Conservation (phyloP, 2,329 filamentous ascomycete species). For the Zasmidium citrigriseum region DNA sequence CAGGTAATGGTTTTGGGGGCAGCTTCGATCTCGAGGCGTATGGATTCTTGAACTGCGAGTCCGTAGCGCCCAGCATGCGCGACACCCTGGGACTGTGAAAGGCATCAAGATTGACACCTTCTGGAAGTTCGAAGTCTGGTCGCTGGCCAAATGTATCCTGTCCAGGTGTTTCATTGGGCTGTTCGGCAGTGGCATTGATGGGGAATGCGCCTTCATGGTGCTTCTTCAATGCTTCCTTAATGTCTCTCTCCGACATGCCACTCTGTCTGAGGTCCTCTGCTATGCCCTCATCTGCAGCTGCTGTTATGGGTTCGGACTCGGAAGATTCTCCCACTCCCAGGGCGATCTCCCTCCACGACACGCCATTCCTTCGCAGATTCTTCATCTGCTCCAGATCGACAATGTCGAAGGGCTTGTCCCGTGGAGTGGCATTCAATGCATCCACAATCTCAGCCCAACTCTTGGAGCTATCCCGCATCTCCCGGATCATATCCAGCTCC, state of each 20-base stretch:
- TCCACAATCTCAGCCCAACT: constrained; percentile 1
- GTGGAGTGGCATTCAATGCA: neutral
- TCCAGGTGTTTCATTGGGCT: constrained; percentile 38
- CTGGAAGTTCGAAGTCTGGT: constrained; percentile 49
- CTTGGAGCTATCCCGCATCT: constrained; percentile 1
- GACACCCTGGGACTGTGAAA: constrained; percentile 64
- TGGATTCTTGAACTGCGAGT: constrained; percentile 39
- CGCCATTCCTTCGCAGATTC: constrained; percentile 2
- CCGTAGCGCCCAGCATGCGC: constrained; percentile 49
- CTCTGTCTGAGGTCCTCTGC: neutral
- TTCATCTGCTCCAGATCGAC: neutral
- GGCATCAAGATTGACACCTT: constrained; percentile 61
- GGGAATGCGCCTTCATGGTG: constrained; percentile 44
- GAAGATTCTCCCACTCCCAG: neutral
- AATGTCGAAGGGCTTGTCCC: neutral
- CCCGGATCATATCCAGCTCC: neutral
- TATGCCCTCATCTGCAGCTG: neutral
- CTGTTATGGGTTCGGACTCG: neutral
- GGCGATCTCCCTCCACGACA: neutral
- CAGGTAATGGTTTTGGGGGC: constrained; percentile 32
- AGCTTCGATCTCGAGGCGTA: constrained; percentile 32
- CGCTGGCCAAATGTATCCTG: constrained; percentile 60
- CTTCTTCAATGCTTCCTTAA: neutral
- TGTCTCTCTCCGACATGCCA: neutral
- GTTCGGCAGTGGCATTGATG: constrained; percentile 48